These are phyloP conservation scores for Ganoderma meredithae DNA, from an alignment of 1,284 basidiomycete genomes.

Conservation along the genomic window DNA sequence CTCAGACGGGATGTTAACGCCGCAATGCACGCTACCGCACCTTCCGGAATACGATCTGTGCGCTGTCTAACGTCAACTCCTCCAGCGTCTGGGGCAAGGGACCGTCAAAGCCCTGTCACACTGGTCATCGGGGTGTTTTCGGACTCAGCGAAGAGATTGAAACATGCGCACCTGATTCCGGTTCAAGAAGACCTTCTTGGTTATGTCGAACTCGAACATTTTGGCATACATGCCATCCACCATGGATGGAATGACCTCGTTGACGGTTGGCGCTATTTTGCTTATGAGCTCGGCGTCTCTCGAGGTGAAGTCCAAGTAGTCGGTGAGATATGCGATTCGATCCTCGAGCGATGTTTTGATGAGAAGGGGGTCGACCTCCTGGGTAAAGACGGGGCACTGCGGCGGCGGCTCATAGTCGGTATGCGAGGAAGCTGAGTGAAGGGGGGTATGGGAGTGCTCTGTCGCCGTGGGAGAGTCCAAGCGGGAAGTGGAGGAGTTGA, in stretches of 20 bases:
- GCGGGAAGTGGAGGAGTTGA: constrained; percentile 28
- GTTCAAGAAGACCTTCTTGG: constrained; percentile 49
- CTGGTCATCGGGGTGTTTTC: constrained; percentile 6
- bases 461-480: constrained; percentile 28
- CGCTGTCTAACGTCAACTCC: constrained; percentile 51
- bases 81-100: constrained; percentile 46
- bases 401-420: constrained; percentile 26
- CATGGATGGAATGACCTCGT: constrained; percentile 50
- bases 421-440: constrained; percentile 31
- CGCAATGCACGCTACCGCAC: constrained; percentile 33
- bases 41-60: constrained; percentile 57
- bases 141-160: background rate
- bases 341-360: constrained; percentile 43
- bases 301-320: constrained; percentile 52
- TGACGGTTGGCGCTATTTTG: constrained; percentile 49
- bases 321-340: constrained; percentile 50
- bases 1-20: background rate
- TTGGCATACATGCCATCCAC: constrained; percentile 57
- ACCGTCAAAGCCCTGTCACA: constrained; percentile 44
- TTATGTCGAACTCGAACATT: constrained; percentile 56
- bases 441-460: constrained; percentile 32
- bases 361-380: constrained; percentile 42
- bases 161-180: constrained; percentile 42
- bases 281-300: constrained; percentile 51
- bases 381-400: constrained; percentile 40